Evolutionary conservation across 176 grass and related monocot species (phyloP), one percentile per base, ranked within the genome.

Genomic region (Oryza punctata): DNA sequence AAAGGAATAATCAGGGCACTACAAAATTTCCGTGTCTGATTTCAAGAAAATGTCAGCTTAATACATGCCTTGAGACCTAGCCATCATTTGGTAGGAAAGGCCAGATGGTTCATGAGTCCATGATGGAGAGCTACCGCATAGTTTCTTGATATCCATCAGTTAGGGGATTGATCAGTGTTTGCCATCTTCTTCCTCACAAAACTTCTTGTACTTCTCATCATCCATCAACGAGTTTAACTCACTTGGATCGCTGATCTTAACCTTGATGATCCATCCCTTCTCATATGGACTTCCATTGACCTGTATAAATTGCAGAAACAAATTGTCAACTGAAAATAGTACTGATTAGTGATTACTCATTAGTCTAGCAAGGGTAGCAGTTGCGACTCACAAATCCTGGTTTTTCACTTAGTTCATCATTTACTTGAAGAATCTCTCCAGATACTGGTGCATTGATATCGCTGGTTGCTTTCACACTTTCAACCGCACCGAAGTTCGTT

Each of bases 381-480:
- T 66, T 47, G 33, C 49, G 76, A 69, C 75, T 78, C 86, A 98
- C 92, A 85, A 95, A 77, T 83, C 89, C 93, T 80, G 96, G 96
- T 60, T 84, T 81, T 24, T 73, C 82, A 10, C 50, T 88, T 26
- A 98, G 89, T 81, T 88, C 47, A 43, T 78, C 40, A 21, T 98
- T 95, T 72, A 95, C 96, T 72, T 88, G 88, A 69, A 98, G 19
- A 1, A 98, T 79, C 85, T 98, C 89, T 76, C 96, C 96, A 38
- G 96, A 91, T 12, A 98, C 76, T 0, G 93, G 96, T 15, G 96
- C 91, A 69, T 91, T 89, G 16, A 98, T 70, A 81, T 98, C 95
- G 79, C 95, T 98, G 57, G 90, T 94, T 83, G 95, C 95, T 82
- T 98, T 98, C 43, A 98, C 96, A 88, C 96, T 98, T 87, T 98